These are phyloP conservation scores for Barbarea vulgaris DNA, from an alignment of 345 rosid species.

Conservation along the genomic window DNA sequence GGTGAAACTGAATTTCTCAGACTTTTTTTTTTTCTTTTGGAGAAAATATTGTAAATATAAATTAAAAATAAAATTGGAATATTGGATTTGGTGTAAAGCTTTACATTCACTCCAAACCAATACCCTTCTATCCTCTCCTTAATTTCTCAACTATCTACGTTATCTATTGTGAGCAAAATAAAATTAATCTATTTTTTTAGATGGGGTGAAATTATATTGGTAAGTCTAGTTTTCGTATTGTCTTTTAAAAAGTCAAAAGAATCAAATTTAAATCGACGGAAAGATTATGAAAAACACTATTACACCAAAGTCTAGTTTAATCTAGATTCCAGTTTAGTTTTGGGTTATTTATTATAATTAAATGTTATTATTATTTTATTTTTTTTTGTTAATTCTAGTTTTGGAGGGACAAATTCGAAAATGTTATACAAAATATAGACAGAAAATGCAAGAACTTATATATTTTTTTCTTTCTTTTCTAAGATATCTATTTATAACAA, in stretches of 20 bases:
- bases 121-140: constrained; percentile 4
- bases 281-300: neutral
- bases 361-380: neutral
- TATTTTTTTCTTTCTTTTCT: neutral
- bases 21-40: constrained; percentile 25
- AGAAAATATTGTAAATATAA: neutral
- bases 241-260: neutral
- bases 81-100: constrained; percentile 39
- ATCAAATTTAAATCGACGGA: neutral
- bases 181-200: neutral
- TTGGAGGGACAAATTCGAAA: neutral
- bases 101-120: constrained; percentile 35
- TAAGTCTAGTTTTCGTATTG: constrained; percentile 7
- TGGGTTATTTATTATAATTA: neutral
- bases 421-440: neutral
- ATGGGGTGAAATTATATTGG: constrained; percentile 1
- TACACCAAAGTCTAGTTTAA: neutral
- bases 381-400: neutral
- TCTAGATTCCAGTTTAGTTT: neutral
- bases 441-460: neutral
- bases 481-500: neutral
- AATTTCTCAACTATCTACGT: constrained; percentile 33
- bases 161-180: constrained; percentile 9
- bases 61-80: neutral
- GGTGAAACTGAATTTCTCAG: constrained; percentile 41